Base-by-base conservation (phyloP, 805 yeast genomes). In the Barnettozyma siamensis region DNA sequence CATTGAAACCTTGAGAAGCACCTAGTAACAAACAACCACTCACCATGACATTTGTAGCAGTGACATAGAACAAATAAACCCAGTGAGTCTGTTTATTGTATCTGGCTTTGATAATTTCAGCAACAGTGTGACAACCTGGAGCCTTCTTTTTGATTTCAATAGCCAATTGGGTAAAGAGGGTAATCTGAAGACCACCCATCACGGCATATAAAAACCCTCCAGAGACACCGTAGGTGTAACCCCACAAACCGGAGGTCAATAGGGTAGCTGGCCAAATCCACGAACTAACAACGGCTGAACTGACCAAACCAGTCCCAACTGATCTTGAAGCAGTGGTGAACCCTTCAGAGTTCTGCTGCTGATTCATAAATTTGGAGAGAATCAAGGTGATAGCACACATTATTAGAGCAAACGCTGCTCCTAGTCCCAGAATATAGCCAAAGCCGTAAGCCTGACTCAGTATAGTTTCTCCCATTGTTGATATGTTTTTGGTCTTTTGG, bases 231-330 rank as follows among this genome's bases (percentile, higher is more conserved):
- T 66, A 61, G 5, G 53, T 37, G 46, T 72, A 73, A 31, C 65
- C 55, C 69, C 69, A 60, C 3, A 65, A 57, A 6, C 63, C 54
- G 3, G 65, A 58, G 5, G 57, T 47, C 31, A 61, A 54, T 35
- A 62, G 56, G 34, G 65, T 70, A 43, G 63, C 64, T 7, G 71
- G 67, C 72, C 74, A 70, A 20, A 71, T 67, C 76, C 77, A 73
- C 1, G 73, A 63, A 10, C 69, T 37, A 10, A 70, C 72, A 4
- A 66, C 67, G 11, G 72, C 66, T 1, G 72, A 64, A 4, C 70
- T 62, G 19, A 69, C 67, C 13, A 72, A 51, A 15, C 76, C 76
- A 8, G 65, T 49, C 19, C 56, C 59, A 23, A 72, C 70, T 10
- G 62, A 50, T 49, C 77, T 59, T 3, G 63, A 57, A 16, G 72